A percentile compares a stretch with the other conserved stretches of the same genome.
phyloP scores from a whole-genome alignment of 352 stramenopile genomes.

The Phytophthora constricta region DNA sequence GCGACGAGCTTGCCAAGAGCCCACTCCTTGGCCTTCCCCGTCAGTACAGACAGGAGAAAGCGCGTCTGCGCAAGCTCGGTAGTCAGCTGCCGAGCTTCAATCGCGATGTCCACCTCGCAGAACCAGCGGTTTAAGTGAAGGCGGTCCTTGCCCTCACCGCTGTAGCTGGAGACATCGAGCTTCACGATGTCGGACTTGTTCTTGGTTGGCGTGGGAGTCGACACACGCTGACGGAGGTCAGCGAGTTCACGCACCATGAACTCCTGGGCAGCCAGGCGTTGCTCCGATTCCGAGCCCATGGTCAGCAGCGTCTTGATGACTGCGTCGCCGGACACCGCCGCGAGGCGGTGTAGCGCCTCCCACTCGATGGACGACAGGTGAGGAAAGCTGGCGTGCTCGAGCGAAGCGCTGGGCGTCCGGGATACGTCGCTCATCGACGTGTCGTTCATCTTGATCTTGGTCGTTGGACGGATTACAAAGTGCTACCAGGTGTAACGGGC shows the following conservation, averaged over 20 bases:
- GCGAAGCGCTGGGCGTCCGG: background rate
- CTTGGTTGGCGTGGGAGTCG: constrained; percentile 17
- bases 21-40: background rate
- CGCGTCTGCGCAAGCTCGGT: background rate
- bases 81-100: constrained; percentile 27
- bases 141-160: constrained; percentile 6
- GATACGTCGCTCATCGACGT: background rate
- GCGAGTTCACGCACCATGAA: constrained; percentile 21
- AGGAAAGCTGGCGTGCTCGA: constrained; percentile 6
- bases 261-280: constrained; percentile 1
- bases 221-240: constrained; percentile 12
- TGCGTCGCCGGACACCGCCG: constrained; percentile 1
- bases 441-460: constrained; percentile 13
- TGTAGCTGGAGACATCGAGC: constrained; percentile 38
- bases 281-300: background rate
- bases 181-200: constrained; percentile 32
- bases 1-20: constrained; percentile 10
- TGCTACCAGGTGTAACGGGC: constrained; percentile 34
- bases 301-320: constrained; percentile 13
- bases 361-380: constrained; percentile 9
- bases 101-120: constrained; percentile 17
- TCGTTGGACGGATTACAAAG: constrained; percentile 13
- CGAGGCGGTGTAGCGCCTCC: constrained; percentile 14
- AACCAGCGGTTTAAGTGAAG: constrained; percentile 16
- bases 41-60: constrained; percentile 23